phyloP scores from a whole-genome alignment of 2,329 filamentous ascomycete genomes.

The Penicillium oxalicum region DNA sequence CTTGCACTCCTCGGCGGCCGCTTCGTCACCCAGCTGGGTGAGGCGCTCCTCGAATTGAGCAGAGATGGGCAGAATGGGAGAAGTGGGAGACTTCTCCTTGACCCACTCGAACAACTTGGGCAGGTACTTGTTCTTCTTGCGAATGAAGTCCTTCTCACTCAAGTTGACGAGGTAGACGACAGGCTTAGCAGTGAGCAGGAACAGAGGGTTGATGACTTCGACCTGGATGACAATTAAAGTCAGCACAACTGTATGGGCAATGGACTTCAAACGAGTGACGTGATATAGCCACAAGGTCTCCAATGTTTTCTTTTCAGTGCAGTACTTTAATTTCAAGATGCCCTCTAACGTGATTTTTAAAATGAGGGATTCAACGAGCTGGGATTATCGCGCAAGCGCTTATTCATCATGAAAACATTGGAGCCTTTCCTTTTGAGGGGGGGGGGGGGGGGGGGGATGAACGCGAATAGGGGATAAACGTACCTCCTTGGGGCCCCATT shows the following conservation, averaged over 20 bases:
- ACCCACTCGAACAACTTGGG: constrained; percentile 92
- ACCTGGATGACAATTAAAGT: constrained; percentile 53
- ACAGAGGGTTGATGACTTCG: constrained; percentile 93
- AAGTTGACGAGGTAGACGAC: constrained; percentile 96
- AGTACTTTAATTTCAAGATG: constrained; percentile 81
- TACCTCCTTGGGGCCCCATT: constrained; percentile 94
- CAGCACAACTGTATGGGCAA: constrained; percentile 17
- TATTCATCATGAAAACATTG: constrained; percentile 79
- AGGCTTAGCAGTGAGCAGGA: constrained; percentile 92
- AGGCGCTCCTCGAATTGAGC: constrained; percentile 90
- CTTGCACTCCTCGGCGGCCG: constrained; percentile 82
- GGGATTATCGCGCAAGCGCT: constrained; percentile 92
- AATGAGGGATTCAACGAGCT: constrained; percentile 96
- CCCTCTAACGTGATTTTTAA: constrained; percentile 64
- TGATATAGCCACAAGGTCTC: constrained; percentile 13
- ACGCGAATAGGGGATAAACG: constrained; percentile 17
- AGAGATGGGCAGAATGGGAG: constrained; percentile 89
- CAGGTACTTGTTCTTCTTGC: constrained; percentile 99
- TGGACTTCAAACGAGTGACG: constrained; percentile 10
- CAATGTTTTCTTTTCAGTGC: constrained; percentile 52
- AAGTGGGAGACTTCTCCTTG: constrained; percentile 79
- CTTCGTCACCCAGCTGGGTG: constrained; percentile 71
- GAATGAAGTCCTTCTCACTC: constrained; percentile 92
- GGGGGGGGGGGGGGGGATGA: constrained; percentile 15
- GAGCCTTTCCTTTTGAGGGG: constrained; percentile 1